Conservation (phyloP, 2,329 filamentous ascomycete genomes). For the Aspergillus piperis region DNA sequence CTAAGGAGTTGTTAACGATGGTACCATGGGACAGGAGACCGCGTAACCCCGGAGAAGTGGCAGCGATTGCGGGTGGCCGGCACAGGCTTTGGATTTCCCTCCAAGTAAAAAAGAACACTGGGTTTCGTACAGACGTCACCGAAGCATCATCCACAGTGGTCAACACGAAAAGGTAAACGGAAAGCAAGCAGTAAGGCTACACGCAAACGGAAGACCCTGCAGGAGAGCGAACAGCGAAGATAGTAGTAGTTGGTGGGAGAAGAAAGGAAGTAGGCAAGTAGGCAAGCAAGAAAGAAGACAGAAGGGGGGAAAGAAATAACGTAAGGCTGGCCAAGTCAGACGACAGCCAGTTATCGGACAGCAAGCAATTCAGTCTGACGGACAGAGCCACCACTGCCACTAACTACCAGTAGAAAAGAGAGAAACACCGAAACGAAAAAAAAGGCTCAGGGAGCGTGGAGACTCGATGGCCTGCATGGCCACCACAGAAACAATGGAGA, state of each 20-base stretch:
- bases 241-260: background rate
- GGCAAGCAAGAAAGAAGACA: background rate
- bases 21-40: conserved; percentile 27
- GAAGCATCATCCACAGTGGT: conserved; percentile 16
- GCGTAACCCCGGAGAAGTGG: conserved; percentile 18
- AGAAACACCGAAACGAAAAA: no score
- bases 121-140: conserved; percentile 16
- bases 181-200: background rate
- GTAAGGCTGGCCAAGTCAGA: conserved; percentile 11
- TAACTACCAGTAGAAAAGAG: no score
- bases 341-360: conserved; percentile 10
- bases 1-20: conserved; percentile 17
- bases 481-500: background rate
- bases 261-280: background rate
- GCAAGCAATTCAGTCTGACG: background rate
- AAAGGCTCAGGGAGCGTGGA: no score
- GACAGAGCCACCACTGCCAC: background rate
- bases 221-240: background rate
- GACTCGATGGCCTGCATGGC: background rate
- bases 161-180: background rate
- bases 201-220: background rate
- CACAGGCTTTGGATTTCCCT: background rate
- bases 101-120: background rate
- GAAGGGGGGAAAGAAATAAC: background rate
- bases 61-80: conserved; percentile 11